Percentiles rank a stretch among this genome's conserved stretches.
Evolutionary conservation across 148 eudicot genomes (phyloP).

Genomic region (Cornus controversa): DNA sequence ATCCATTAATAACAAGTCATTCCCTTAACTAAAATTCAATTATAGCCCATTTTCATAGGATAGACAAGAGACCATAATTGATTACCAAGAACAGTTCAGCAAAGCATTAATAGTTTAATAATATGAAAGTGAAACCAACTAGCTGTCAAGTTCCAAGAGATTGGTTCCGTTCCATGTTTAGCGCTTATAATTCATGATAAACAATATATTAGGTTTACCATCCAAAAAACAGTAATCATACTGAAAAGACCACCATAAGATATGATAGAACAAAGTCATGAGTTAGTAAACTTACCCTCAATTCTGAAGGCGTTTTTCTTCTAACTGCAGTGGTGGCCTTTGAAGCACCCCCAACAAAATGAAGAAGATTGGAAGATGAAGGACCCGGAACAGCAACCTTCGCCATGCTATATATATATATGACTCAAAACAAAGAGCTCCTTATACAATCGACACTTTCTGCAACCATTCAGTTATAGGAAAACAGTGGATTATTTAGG

Average conservation of each 20-base stretch:
- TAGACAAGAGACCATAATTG: background rate
- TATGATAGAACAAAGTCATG: background rate
- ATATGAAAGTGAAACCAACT: background rate
- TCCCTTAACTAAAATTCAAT: background rate
- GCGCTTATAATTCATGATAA: background rate
- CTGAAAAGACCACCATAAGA: background rate
- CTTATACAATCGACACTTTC: background rate
- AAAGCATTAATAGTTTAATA: background rate
- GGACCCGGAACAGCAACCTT: constrained; percentile 61
- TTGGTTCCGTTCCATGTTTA: background rate
- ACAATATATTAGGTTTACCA: background rate
- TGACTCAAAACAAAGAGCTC: background rate
- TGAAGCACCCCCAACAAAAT: constrained; percentile 39
- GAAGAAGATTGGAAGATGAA: constrained; percentile 39
- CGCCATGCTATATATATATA: constrained; percentile 44
- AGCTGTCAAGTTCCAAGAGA: background rate
- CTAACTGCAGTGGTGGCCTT: constrained; percentile 43
- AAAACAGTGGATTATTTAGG: background rate
- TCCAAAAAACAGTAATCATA: background rate
- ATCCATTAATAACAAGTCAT: background rate
- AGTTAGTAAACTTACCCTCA: constrained; percentile 49
- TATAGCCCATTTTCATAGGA: background rate
- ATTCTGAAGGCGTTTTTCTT: constrained; percentile 86
- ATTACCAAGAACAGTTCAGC: background rate
- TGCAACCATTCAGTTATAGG: background rate